Evolutionary conservation across 2,329 filamentous ascomycete genomes (phyloP).

Genomic region (Diplocarpon mali): DNA sequence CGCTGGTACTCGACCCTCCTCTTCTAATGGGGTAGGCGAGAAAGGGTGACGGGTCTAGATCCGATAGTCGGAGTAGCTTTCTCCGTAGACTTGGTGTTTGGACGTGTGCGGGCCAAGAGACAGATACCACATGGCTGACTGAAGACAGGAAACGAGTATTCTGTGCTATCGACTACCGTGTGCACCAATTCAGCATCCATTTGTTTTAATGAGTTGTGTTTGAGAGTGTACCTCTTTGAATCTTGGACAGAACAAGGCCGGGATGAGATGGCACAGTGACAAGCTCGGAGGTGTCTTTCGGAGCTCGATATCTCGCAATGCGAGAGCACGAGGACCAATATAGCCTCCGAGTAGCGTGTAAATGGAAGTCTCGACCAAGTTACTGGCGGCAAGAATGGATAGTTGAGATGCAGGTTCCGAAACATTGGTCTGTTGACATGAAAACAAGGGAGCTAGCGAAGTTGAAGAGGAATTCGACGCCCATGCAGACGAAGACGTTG

Average conservation of each 20-base stretch:
- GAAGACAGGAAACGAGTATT: slow-evolving; percentile 13
- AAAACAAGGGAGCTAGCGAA: background rate
- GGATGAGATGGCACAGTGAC: slow-evolving; percentile 15
- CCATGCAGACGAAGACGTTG: background rate
- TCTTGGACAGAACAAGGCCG: slow-evolving; percentile 21
- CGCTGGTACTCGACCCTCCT: background rate
- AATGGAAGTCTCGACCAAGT: background rate
- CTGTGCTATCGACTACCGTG: slow-evolving; percentile 12
- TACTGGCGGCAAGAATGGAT: background rate
- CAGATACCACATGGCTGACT: slow-evolving; percentile 11
- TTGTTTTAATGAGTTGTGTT: background rate
- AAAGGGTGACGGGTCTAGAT: background rate
- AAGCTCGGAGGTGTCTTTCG: slow-evolving; percentile 5
- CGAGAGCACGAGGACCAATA: background rate
- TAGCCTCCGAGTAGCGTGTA: background rate
- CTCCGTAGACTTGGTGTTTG: slow-evolving; percentile 17
- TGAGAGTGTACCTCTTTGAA: slow-evolving; percentile 19
- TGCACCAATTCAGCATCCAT: background rate
- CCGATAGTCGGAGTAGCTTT: slow-evolving; percentile 12
- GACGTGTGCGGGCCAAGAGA: slow-evolving; percentile 10
- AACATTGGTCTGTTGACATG: background rate
- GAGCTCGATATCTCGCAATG: slow-evolving; percentile 7
- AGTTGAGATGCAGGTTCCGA: background rate
- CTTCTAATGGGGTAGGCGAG: no score
- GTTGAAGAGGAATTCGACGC: background rate